Percentiles rank a stretch among this genome's conserved stretches.
phyloP scores from a whole-genome alignment of 805 yeast species.

The Cyberlindnera nakhonratchasimensis region DNA sequence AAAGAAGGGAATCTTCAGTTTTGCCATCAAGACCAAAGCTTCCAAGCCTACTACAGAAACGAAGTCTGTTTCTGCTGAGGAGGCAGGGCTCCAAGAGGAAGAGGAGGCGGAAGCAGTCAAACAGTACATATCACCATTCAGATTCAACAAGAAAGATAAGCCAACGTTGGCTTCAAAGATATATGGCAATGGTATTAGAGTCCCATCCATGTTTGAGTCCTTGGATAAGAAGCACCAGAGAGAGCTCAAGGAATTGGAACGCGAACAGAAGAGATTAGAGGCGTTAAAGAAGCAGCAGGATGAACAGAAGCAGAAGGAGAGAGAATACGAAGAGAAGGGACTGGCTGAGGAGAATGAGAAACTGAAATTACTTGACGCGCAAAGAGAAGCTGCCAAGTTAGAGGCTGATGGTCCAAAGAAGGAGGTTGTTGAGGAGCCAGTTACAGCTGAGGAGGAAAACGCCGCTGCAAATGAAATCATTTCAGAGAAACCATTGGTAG shows the following conservation, averaged over 20 bases:
- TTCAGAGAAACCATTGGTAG: constrained; percentile 2
- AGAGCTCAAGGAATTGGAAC: constrained; percentile 17
- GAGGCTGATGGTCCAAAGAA: constrained; percentile 17
- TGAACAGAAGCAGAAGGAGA: constrained; percentile 8
- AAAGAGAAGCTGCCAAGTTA: constrained; percentile 12
- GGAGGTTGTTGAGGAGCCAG: constrained; percentile 2
- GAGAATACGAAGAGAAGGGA: constrained; percentile 8
- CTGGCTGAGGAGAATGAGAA: constrained; percentile 11
- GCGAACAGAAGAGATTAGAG: constrained; percentile 14
- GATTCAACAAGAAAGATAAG: constrained; percentile 8
- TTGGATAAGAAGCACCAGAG: constrained; percentile 17
- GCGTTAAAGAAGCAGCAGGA: constrained; percentile 16
- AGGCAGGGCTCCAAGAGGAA: constrained; percentile 1
- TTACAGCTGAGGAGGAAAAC: neutral
- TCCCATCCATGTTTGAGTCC: constrained; percentile 16
- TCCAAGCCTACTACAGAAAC: no score
- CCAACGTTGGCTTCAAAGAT: constrained; percentile 1
- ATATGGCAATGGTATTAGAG: constrained; percentile 4
- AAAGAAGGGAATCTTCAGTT: constrained; percentile 20
- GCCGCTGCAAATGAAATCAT: neutral
- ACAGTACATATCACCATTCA: constrained; percentile 20
- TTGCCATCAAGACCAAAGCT: constrained; percentile 15
- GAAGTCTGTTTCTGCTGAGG: constrained; percentile 5
- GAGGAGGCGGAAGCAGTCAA: constrained; percentile 2
- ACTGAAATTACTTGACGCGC: constrained; percentile 16